These are phyloP conservation scores for Linderina pennispora DNA, from an alignment of 192 early-diverging fungal species.

Conservation along the genomic window DNA sequence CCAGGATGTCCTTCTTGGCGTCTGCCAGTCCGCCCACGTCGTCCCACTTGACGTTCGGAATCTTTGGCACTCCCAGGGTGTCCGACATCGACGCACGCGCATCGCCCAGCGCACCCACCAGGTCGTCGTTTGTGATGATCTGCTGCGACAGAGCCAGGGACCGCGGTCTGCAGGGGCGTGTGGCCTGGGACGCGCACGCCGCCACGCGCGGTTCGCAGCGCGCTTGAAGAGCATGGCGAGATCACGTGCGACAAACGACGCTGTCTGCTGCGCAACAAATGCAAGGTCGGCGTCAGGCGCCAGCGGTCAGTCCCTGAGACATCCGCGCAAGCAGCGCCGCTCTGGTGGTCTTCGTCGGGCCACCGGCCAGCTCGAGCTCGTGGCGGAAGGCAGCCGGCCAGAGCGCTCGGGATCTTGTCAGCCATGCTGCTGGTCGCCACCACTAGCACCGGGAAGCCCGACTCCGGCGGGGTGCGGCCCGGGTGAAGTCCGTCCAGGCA, in stretches of 20 bases:
- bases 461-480: conserved; percentile 30
- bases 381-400: conserved; percentile 77
- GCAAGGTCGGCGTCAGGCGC: conserved; percentile 73
- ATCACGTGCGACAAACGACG: conserved; percentile 84
- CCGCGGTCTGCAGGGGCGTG: too few species aligned
- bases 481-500: conserved; percentile 22
- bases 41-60: conserved; percentile 97
- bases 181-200: conserved; percentile 29
- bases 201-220: conserved; percentile 61
- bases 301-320: conserved; percentile 38
- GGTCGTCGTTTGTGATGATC: conserved; percentile 70
- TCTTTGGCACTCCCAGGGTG: conserved; percentile 94
- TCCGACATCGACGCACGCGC: conserved; percentile 81
- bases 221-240: conserved; percentile 68
- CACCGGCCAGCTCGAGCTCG: conserved; percentile 66
- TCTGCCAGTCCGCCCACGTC: conserved; percentile 93
- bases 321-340: conserved; percentile 61
- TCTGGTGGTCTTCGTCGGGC: conserved; percentile 63
- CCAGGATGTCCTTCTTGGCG: conserved; percentile 89
- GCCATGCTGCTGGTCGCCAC: conserved; percentile 71
- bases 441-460: conserved; percentile 69
- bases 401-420: conserved; percentile 71
- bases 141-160: conserved; percentile 64
- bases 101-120: conserved; percentile 70
- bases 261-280: conserved; percentile 83